A percentile compares a stretch with the other conserved stretches of the same genome.
These are phyloP conservation scores for Eimeria mitis DNA, from an alignment of 169 alveolate genomes.

Conservation along the genomic window DNA sequence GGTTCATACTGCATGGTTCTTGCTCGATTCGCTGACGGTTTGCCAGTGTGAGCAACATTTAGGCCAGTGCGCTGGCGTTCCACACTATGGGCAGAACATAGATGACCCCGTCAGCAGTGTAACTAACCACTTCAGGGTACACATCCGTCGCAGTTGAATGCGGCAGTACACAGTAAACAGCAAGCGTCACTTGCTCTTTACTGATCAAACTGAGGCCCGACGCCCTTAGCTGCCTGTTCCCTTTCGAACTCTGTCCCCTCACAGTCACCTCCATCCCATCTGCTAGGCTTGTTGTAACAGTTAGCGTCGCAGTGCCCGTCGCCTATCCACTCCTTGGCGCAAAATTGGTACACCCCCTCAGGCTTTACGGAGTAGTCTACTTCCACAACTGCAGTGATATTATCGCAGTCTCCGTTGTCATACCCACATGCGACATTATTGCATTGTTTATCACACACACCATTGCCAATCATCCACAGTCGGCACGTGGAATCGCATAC, in stretches of 20 bases:
- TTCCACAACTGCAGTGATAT: constrained; percentile 84
- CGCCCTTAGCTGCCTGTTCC: constrained; percentile 38
- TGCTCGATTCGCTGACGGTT: constrained; percentile 8
- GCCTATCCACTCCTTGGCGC: constrained; percentile 87
- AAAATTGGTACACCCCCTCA: constrained; percentile 84
- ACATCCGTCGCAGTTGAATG: not conserved
- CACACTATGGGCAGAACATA: not conserved
- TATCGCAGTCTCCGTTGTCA: constrained; percentile 87
- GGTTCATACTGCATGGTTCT: not conserved
- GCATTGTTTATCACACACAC: constrained; percentile 86
- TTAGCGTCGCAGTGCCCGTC: constrained; percentile 87
- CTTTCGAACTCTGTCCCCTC: constrained; percentile 52
- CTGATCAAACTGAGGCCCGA: constrained; percentile 50
- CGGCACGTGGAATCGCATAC: constrained; percentile 83
- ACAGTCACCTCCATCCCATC: constrained; percentile 82
- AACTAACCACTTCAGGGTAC: not conserved
- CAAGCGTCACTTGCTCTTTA: not conserved
- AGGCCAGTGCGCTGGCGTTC: not conserved
- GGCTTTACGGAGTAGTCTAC: constrained; percentile 86
- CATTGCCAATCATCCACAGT: constrained; percentile 87
- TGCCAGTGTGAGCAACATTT: constrained; percentile 1
- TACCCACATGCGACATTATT: constrained; percentile 83
- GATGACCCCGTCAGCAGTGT: not conserved
- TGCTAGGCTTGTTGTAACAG: constrained; percentile 84
- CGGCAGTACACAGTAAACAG: no score